Conservation (phyloP, 768 basidiomycete species). For the Rhizopogon vulgaris region DNA sequence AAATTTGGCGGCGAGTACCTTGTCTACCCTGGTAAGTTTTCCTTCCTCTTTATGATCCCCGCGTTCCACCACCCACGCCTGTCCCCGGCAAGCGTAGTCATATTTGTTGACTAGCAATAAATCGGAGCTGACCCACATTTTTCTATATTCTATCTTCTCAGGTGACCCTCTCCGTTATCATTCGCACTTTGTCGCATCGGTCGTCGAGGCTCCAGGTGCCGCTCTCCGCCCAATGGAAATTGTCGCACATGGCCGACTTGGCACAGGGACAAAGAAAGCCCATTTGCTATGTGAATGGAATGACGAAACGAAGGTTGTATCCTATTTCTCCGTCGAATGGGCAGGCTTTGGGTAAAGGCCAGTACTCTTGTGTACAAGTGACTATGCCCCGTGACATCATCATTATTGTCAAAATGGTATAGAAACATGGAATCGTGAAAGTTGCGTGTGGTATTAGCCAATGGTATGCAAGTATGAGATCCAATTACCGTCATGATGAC, state of each 20-base stretch:
- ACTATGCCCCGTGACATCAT: not conserved
- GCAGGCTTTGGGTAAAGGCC: slow-evolving; percentile 67
- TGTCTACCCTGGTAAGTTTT: slow-evolving; percentile 81
- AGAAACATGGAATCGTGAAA: not conserved
- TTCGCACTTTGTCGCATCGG: slow-evolving; percentile 89
- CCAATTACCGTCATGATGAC: too few species aligned
- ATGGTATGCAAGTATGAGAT: not conserved
- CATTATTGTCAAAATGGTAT: not conserved
- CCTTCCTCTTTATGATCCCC: not conserved
- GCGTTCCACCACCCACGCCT: not conserved
- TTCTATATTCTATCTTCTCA: slow-evolving; percentile 22
- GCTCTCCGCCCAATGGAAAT: slow-evolving; percentile 84
- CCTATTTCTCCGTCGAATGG: slow-evolving; percentile 85
- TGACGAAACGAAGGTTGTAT: slow-evolving; percentile 55
- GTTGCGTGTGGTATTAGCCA: not conserved
- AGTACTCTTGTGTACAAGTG: not conserved
- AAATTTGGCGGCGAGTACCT: slow-evolving; percentile 96
- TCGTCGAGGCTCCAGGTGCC: slow-evolving; percentile 56
- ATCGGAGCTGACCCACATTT: slow-evolving; percentile 5
- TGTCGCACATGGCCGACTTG: slow-evolving; percentile 90
- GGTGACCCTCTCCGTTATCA: slow-evolving; percentile 95
- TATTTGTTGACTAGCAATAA: not conserved
- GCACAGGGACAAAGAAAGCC: slow-evolving; percentile 96
- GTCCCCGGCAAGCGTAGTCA: not conserved
- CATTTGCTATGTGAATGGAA: slow-evolving; percentile 91